phyloP scores from a whole-genome alignment of 73 alveolate genomes.

The Paramecium sexaurelia region DNA sequence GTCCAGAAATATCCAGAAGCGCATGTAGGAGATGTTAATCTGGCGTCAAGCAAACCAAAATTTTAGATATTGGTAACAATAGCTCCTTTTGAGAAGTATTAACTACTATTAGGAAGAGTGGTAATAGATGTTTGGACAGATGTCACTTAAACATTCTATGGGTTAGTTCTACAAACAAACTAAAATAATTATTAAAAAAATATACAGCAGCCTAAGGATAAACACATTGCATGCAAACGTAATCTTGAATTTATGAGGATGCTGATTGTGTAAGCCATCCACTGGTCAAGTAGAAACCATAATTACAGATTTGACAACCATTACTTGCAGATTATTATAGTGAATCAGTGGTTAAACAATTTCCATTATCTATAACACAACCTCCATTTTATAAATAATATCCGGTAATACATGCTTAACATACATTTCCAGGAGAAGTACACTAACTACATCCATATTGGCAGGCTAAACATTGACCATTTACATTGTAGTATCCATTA shows the following conservation, averaged over 20 bases:
- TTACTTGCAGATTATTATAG: not conserved
- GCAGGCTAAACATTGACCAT: not conserved
- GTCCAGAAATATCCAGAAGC: not conserved
- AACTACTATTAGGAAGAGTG: not conserved
- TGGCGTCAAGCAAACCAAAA: not conserved
- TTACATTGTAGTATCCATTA: not conserved
- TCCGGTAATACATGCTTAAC: not conserved
- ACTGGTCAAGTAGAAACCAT: slow-evolving; percentile 2
- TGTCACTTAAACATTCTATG: not conserved
- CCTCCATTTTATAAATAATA: slow-evolving; percentile 4
- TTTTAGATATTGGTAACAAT: not conserved
- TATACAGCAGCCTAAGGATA: not conserved
- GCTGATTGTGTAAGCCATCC: slow-evolving; percentile 9
- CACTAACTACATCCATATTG: not conserved
- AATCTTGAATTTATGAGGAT: not conserved
- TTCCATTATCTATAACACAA: not conserved
- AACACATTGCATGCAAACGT: not conserved
- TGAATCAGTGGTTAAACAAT: not conserved
- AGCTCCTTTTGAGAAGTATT: not conserved
- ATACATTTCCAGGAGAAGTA: not conserved
- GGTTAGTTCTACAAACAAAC: slow-evolving; percentile 19
- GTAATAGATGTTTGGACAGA: not conserved
- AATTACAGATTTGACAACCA: not conserved
- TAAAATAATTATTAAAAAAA: not conserved
- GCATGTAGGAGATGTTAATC: not conserved